Evolutionary conservation across 2,329 filamentous ascomycete genomes (phyloP).

Genomic region (Mycosphaerelloides madeirae): DNA sequence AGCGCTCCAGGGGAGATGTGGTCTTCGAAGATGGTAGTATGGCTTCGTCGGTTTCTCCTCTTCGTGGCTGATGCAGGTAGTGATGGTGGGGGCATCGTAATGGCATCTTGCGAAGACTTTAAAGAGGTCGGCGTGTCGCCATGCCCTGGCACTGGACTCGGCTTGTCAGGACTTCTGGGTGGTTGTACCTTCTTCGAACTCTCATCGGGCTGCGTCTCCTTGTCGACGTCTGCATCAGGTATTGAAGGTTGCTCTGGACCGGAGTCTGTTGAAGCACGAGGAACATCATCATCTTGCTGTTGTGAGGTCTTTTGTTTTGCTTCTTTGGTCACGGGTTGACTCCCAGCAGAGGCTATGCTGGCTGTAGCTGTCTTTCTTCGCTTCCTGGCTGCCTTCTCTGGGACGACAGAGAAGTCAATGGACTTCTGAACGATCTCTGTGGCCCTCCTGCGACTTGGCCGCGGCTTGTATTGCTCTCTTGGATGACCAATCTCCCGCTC

Average conservation of each 20-base stretch:
- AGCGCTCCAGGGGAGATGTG: constrained; percentile 23
- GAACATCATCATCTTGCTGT: no score
- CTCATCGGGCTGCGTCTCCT: no score
- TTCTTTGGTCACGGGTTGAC: no score
- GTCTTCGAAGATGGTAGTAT: constrained; percentile 35
- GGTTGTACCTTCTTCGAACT: no score
- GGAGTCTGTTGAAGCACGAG: no score
- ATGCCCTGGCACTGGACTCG: no score
- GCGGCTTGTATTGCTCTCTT: constrained; percentile 37
- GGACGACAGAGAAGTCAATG: constrained; percentile 30
- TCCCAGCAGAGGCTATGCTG: neutral
- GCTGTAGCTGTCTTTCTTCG: constrained; percentile 32
- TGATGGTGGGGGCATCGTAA: constrained; percentile 17
- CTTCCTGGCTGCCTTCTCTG: constrained; percentile 41
- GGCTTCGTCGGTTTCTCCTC: constrained; percentile 23
- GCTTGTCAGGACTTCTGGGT: no score
- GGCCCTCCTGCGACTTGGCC: constrained; percentile 34
- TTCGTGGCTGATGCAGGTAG: constrained; percentile 13
- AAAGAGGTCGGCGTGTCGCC: no score
- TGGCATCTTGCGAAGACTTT: no score
- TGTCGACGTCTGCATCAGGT: no score
- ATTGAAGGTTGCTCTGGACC: no score
- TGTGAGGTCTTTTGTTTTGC: no score
- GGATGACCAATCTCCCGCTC: constrained; percentile 33
- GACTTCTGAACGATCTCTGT: constrained; percentile 24